Percentiles rank a stretch among this genome's conserved stretches.
Conservation (phyloP, 2,329 filamentous ascomycete genomes). For the Capronia americana region DNA sequence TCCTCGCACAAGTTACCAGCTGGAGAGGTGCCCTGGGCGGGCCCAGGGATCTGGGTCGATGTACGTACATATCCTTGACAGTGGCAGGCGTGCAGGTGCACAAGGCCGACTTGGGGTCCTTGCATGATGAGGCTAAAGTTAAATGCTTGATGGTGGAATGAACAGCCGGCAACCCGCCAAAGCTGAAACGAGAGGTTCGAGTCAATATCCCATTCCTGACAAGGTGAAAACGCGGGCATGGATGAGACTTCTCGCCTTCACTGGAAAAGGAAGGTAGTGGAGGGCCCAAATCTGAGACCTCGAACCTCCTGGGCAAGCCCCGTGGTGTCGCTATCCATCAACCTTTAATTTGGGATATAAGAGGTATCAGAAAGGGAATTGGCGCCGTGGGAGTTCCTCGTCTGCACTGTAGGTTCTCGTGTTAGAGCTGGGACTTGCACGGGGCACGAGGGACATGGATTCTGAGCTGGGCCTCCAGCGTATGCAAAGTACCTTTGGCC, state of each 20-base stretch:
- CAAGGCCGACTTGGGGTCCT: not conserved
- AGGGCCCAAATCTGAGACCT: not conserved
- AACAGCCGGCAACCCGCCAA: not conserved
- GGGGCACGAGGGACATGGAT: not conserved
- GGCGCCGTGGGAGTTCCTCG: not conserved
- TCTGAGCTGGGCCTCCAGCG: not conserved
- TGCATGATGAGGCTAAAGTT: not conserved
- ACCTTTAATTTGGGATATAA: not conserved
- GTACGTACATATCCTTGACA: not conserved
- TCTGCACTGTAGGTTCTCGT: not conserved
- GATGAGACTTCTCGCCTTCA: not conserved
- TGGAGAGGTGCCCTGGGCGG: not conserved
- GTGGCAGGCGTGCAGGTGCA: not conserved
- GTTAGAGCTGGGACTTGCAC: not conserved
- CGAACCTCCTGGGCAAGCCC: not conserved
- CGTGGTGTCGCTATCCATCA: not conserved
- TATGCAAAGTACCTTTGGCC: constrained; percentile 5
- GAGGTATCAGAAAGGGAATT: not conserved
- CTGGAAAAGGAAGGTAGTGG: not conserved
- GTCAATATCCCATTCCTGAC: not conserved
- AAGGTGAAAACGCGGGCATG: not conserved
- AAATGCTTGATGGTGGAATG: not conserved
- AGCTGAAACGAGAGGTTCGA: not conserved
- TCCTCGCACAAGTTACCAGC: too few species aligned
- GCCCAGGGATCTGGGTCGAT: not conserved